Evolutionary conservation across 768 basidiomycete genomes (phyloP).

Genomic region (Rubroboletus satanas): DNA sequence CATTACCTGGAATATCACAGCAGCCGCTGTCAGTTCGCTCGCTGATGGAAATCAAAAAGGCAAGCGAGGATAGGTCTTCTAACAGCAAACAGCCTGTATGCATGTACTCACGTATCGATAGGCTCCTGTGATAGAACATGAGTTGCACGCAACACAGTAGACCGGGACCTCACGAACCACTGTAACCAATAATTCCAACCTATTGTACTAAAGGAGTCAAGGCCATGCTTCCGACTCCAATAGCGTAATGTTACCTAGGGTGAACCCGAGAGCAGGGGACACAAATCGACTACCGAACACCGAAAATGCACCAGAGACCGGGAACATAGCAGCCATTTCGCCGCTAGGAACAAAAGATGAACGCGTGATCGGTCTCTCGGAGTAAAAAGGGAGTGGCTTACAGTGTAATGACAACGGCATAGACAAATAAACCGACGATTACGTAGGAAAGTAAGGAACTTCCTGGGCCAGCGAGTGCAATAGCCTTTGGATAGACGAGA

Average conservation of each 20-base stretch:
- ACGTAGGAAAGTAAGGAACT: conserved; percentile 60
- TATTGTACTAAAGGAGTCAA: conserved; percentile 6
- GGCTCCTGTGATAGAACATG: conserved; percentile 26
- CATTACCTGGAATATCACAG: conserved; percentile 45
- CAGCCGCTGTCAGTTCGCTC: conserved; percentile 56
- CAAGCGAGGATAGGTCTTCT: conserved; percentile 8
- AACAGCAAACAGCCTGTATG: neutral
- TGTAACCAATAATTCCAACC: conserved; percentile 61
- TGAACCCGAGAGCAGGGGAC: conserved; percentile 57
- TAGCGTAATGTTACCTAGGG: conserved; percentile 37
- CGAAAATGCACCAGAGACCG: conserved; percentile 59
- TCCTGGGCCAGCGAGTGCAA: conserved; percentile 55
- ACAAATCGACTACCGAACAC: conserved; percentile 56
- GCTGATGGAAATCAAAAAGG: conserved; percentile 30
- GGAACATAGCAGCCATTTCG: conserved; percentile 64
- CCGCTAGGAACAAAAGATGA: conserved; percentile 36
- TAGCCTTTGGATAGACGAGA: conserved; percentile 33
- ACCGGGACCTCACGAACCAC: conserved; percentile 27
- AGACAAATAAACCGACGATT: conserved; percentile 57
- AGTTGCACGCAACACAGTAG: neutral
- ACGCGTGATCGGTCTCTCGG: neutral
- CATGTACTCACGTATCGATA: conserved; percentile 36
- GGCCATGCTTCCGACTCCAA: neutral
- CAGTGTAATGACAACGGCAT: conserved; percentile 58
- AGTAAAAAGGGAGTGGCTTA: conserved; percentile 20